A percentile compares a stretch with the other conserved stretches of the same genome.
These are phyloP conservation scores for Fistulina hepatica DNA, from an alignment of 1,284 basidiomycete species.

Conservation along the genomic window DNA sequence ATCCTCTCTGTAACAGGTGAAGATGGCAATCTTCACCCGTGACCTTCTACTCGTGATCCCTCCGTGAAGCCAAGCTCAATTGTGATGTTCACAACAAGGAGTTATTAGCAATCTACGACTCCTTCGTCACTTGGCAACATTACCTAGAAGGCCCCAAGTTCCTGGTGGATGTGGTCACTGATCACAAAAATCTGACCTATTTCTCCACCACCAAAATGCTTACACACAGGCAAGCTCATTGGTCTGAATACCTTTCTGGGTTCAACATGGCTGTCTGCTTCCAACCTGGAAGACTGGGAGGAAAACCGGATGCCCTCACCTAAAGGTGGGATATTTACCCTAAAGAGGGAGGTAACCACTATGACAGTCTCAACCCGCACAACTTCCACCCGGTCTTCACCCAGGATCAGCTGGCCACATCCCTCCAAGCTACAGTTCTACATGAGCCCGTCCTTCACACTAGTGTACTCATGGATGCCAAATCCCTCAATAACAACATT, in stretches of 20 bases:
- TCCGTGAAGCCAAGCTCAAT: conserved; percentile 27
- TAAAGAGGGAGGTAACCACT: conserved; percentile 16
- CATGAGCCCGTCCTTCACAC: conserved; percentile 11
- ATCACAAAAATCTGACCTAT: conserved; percentile 17
- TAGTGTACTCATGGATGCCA: conserved; percentile 9
- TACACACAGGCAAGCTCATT: conserved; percentile 3
- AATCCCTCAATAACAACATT: conserved; percentile 7
- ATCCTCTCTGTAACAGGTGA: conserved; percentile 13
- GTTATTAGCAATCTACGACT: conserved; percentile 23
- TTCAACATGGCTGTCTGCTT: conserved; percentile 17
- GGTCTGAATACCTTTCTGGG: conserved; percentile 5
- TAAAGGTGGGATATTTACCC: conserved; percentile 17
- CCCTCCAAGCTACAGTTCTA: conserved; percentile 12
- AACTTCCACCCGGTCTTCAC: conserved; percentile 21
- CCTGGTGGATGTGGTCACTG: conserved; percentile 12
- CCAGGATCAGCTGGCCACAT: conserved; percentile 13
- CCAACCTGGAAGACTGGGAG: conserved; percentile 12
- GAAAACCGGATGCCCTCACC: conserved; percentile 23
- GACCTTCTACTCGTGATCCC: conserved; percentile 23
- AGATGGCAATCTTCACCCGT: conserved; percentile 18
- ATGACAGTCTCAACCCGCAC: conserved; percentile 19
- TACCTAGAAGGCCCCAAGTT: conserved; percentile 10
- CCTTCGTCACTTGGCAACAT: conserved; percentile 12
- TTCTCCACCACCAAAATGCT: conserved; percentile 5
- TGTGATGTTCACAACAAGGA: conserved; percentile 33